phyloP scores from a whole-genome alignment of 2,329 filamentous ascomycete genomes.

The Cordyceps javanica region DNA sequence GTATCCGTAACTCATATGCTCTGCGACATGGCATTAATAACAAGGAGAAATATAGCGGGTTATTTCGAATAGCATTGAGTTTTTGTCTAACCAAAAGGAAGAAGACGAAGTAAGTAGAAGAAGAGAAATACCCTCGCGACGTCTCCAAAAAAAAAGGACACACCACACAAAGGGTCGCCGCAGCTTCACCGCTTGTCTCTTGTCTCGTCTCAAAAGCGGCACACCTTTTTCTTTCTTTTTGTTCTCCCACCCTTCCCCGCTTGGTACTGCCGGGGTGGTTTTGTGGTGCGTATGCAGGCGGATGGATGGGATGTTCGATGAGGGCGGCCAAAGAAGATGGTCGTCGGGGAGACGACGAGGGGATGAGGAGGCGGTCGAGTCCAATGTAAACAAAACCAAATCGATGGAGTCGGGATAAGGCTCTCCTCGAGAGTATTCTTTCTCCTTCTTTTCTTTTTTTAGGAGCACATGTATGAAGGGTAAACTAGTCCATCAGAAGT shows the following conservation, averaged over 20 bases:
- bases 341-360: slow-evolving; percentile 5
- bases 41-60: background rate
- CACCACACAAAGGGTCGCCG: too few species aligned
- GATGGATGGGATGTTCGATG: slow-evolving; percentile 9
- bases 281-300: slow-evolving; percentile 7
- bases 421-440: too few species aligned
- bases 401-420: background rate
- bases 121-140: background rate
- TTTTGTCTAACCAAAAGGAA: too few species aligned
- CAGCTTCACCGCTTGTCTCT: slow-evolving; percentile 12
- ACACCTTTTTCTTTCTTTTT: too few species aligned
- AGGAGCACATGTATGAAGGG: too few species aligned
- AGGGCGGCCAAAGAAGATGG: slow-evolving; percentile 2
- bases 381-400: slow-evolving; percentile 7
- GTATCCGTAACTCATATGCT: too few species aligned
- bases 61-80: background rate
- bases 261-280: background rate
- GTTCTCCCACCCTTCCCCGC: slow-evolving; percentile 4
- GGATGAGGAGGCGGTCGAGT: background rate
- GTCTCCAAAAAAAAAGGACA: background rate
- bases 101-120: background rate
- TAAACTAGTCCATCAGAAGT: too few species aligned
- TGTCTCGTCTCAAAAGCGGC: background rate
- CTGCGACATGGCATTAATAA: background rate
- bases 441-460: background rate